Percentiles rank a stretch among this genome's conserved stretches.
Conservation (phyloP, 176 grass and related monocot genomes). For the Cenchrus fungigraminus region DNA sequence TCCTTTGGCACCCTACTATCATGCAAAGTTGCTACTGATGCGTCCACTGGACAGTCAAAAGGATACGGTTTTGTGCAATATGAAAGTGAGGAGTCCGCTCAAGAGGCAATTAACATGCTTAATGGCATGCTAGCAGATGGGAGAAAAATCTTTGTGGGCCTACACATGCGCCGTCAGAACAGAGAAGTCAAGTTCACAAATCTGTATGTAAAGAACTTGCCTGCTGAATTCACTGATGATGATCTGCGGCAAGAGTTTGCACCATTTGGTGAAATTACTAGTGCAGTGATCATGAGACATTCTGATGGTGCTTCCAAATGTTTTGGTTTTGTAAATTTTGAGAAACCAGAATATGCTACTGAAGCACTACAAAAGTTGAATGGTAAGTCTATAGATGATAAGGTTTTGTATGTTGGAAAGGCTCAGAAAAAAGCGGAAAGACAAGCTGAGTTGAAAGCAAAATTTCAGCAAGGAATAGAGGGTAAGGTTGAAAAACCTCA, state of each 20-base stretch:
- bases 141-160: conserved; percentile 41
- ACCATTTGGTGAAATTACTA: conserved; percentile 51
- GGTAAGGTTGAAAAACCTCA: conserved; percentile 42
- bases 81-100: conserved; percentile 36
- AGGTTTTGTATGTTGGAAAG: conserved; percentile 50
- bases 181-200: conserved; percentile 51
- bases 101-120: conserved; percentile 43
- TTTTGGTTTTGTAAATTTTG: conserved; percentile 66
- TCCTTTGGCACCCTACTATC: conserved; percentile 53
- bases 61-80: conserved; percentile 61
- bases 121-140: conserved; percentile 57
- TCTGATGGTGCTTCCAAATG: conserved; percentile 38
- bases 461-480: conserved; percentile 8
- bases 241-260: conserved; percentile 45
- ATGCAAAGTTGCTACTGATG: conserved; percentile 54
- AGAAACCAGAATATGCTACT: conserved; percentile 37
- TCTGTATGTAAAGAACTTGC: conserved; percentile 61
- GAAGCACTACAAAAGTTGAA: conserved; percentile 41
- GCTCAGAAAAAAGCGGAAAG: conserved; percentile 57
- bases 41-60: conserved; percentile 37
- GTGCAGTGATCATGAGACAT: conserved; percentile 52
- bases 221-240: conserved; percentile 30
- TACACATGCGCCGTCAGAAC: conserved; percentile 32
- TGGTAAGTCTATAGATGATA: conserved; percentile 37
- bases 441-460: conserved; percentile 42